Evolutionary conservation across 371 early-diverging fungal genomes (phyloP), one percentile per base, ranked within the genome.

Genomic region (Mucor irregularis): DNA sequence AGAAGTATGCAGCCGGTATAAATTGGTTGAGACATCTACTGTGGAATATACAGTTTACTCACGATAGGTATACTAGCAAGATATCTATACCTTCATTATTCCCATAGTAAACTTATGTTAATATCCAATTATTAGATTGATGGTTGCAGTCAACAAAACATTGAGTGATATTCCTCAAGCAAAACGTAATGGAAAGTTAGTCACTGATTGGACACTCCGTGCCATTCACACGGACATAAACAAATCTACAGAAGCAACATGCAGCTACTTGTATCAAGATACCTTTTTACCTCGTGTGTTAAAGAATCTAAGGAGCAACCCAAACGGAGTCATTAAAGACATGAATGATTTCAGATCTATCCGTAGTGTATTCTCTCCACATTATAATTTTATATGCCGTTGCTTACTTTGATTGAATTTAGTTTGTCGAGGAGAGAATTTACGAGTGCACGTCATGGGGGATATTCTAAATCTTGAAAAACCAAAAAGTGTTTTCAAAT

Each of bases 381-480:
- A 49, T 39, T 5, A 21, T 39, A 33, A 53, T 37, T 13, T 49
- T 10, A 11, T 31, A 9, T 46, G 37, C 2, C 17, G n/a, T 35
- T 14, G 13, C 25, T 38, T 25, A 39, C 11, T 17, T 50, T 22
- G 16, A 10, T 28, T 38, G 6, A n/a, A 6, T 14, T 31, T 53
- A 76, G 80, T 82, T 51, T 69, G 71, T 25, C 50, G 49, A 31
- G 72, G 78, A 1, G 69, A 73, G 49, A 81, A 82, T 45, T 56
- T 79, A 28, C 67, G 73, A 39, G 64, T 83, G 21, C 83, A 83
- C 52, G 78, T 83, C 7, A 66, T 71, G 33, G 84, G 84, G 24
- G 56, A 82, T 46, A 72, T 83, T n/a, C 29, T 79, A 39, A 73
- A 68, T 45, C 60, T 79, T 7, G 39, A 62, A 28, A 57, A 68